Conservation (phyloP, 2,329 filamentous ascomycete genomes). For the Aspergillus pseudoglaucus region DNA sequence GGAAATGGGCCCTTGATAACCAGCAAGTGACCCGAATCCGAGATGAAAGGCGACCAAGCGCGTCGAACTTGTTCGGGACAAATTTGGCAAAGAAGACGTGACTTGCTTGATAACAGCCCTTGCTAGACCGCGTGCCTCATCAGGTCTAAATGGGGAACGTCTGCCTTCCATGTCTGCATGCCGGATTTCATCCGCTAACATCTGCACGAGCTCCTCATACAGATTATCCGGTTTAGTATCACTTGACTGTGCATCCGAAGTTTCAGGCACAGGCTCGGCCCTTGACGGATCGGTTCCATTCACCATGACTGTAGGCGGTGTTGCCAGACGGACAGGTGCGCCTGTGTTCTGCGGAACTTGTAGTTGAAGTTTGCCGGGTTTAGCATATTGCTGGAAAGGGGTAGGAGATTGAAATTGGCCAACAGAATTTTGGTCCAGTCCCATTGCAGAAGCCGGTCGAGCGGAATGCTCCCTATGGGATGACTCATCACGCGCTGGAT, state of each 20-base stretch:
- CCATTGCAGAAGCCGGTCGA: slow-evolving; percentile 36
- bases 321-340: slow-evolving; percentile 37
- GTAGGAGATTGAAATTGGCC: slow-evolving; percentile 19
- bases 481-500: slow-evolving; percentile 46
- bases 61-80: slow-evolving; percentile 16
- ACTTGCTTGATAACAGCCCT: slow-evolving; percentile 25
- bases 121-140: slow-evolving; percentile 29
- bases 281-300: slow-evolving; percentile 26
- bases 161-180: slow-evolving; percentile 24
- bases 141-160: slow-evolving; percentile 16
- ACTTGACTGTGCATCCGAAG: too few relatives aligned
- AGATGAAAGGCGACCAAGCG: slow-evolving; percentile 30
- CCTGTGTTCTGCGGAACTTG: slow-evolving; percentile 38
- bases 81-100: slow-evolving; percentile 21
- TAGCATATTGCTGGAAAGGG: slow-evolving; percentile 15
- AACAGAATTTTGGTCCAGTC: slow-evolving; percentile 34
- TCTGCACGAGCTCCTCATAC: slow-evolving; percentile 26
- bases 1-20: slow-evolving; percentile 19
- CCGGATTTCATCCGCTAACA: slow-evolving; percentile 27
- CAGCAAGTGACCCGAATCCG: slow-evolving; percentile 31
- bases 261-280: too few relatives aligned
- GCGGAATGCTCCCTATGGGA: slow-evolving; percentile 38
- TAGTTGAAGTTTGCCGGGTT: slow-evolving; percentile 36
- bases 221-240: slow-evolving; percentile 4
- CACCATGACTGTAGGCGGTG: slow-evolving; percentile 35